Evolutionary conservation across 2,329 filamentous ascomycete species (phyloP).

Genomic region (Helotiales sp.): DNA sequence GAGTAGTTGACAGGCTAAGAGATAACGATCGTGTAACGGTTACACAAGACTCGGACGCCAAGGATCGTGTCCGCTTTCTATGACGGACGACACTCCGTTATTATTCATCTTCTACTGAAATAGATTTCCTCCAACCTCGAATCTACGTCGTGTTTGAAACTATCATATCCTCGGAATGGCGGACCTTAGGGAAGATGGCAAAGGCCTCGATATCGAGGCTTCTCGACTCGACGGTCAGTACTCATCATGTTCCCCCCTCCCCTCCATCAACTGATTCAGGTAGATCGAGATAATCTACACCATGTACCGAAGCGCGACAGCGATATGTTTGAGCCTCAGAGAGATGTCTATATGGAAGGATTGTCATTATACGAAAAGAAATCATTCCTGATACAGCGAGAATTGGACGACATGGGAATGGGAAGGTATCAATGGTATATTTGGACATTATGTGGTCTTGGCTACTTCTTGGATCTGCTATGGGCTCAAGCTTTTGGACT

Average conservation of each 20-base stretch:
- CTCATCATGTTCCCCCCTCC: too few relatives aligned
- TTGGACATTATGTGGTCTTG: constrained; percentile 29
- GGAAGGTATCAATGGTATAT: constrained; percentile 32
- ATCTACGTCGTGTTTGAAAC: too few relatives aligned
- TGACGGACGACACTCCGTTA: neutral
- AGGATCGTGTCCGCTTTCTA: too few relatives aligned
- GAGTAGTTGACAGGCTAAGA: too few relatives aligned
- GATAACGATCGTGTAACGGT: too few relatives aligned
- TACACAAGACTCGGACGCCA: too few relatives aligned
- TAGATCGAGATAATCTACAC: neutral
- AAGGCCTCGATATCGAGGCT: neutral
- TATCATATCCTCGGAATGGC: neutral
- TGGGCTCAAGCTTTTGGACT: constrained; percentile 31
- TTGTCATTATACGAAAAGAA: constrained; percentile 20
- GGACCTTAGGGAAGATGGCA: neutral
- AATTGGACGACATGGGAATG: constrained; percentile 27
- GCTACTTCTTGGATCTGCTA: constrained; percentile 31
- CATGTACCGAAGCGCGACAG: neutral
- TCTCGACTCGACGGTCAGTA: neutral
- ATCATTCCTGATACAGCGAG: constrained; percentile 15
- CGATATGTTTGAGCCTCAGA: neutral
- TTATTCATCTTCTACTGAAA: neutral
- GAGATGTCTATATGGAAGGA: neutral
- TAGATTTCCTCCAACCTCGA: too few relatives aligned
- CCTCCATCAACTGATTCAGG: neutral